Base-by-base conservation (phyloP, 202 grass and related monocot species). In the Miscanthus sacchariflorus region DNA sequence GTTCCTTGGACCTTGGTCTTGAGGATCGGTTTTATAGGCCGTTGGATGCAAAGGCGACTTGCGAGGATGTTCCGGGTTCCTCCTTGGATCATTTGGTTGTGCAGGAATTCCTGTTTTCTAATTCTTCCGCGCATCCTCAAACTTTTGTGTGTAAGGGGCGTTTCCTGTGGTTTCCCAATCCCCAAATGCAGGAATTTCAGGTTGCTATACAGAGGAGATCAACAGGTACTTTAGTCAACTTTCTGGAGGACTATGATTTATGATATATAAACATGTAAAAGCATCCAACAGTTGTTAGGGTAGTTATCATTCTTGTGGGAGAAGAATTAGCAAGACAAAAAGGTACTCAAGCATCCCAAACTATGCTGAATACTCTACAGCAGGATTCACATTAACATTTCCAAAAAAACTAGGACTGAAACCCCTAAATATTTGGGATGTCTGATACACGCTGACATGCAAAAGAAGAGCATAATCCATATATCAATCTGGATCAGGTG, bases 91-190 rank as follows among this genome's bases (percentile, higher is more conserved):
- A 67, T 83, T 88, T 88, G 79, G 74, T 49, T 90, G 43, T 19
- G 79, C 48, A 42, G 82, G 46, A 74, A 75, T 65, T 43, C 76
- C 91, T 23, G 83, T 68, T 79, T 80, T 80, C 81, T 36, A 88
- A 76, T 52, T 84, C 36, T 81, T 91, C 17, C 71, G 70, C 12
- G 74, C 87, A 66, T 48, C 61, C 74, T 92, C 87, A 3, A 92
- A 90, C 80, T 85, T 85, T 4, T 77, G 84, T 56, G 81, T 84
- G 86, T 91, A 88, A 81, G 89, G 85, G 35, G 85, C 75, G 84
- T 76, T 83, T 35, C 69, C 81, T 23, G 76, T 77, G 66, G 12
- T 80, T 76, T 92, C 84, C 87, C 80, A 90, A 36, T 90, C 77
- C 17, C 88, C 80, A 73, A 90, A 93, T 73, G 76, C 9, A 24